Conservation (phyloP, 345 rosid species). For the Lenwebbia sp. region DNA sequence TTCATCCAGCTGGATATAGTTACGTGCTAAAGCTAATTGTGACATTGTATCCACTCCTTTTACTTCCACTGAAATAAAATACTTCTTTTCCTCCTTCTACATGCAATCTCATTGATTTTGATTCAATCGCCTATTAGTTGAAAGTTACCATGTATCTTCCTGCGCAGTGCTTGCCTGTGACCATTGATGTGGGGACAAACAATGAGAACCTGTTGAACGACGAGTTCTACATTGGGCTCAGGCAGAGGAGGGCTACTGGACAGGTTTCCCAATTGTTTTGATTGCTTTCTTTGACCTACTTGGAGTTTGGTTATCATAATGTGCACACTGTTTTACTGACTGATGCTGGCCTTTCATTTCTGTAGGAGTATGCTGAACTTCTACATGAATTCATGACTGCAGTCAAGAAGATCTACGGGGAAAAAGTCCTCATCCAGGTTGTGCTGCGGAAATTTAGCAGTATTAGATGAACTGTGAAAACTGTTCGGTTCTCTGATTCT, state of each 20-base stretch:
- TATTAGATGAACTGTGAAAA: not conserved
- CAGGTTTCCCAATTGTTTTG: constrained; percentile 33
- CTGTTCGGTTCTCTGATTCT: not conserved
- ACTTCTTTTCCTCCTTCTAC: not conserved
- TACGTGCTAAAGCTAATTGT: not conserved
- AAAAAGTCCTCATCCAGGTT: constrained; percentile 92
- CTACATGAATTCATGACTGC: constrained; percentile 93
- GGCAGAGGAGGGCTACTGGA: constrained; percentile 92
- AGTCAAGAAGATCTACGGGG: constrained; percentile 89
- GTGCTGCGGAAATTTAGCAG: not conserved
- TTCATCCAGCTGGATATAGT: not conserved
- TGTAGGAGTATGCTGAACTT: constrained; percentile 87
- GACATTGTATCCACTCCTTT: not conserved
- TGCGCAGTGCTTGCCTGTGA: constrained; percentile 85
- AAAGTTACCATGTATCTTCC: not conserved
- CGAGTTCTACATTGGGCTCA: constrained; percentile 90
- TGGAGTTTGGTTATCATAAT: not conserved
- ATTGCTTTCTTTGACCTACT: not conserved
- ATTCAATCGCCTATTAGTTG: not conserved
- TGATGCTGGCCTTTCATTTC: not conserved
- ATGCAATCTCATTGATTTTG: not conserved
- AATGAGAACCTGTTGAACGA: constrained; percentile 80
- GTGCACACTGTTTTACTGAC: not conserved
- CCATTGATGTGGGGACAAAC: constrained; percentile 98
- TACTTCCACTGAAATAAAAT: not conserved